These are phyloP conservation scores for Ceratobasidium sp. DNA, from an alignment of 1,284 basidiomycete genomes.

Conservation along the genomic window DNA sequence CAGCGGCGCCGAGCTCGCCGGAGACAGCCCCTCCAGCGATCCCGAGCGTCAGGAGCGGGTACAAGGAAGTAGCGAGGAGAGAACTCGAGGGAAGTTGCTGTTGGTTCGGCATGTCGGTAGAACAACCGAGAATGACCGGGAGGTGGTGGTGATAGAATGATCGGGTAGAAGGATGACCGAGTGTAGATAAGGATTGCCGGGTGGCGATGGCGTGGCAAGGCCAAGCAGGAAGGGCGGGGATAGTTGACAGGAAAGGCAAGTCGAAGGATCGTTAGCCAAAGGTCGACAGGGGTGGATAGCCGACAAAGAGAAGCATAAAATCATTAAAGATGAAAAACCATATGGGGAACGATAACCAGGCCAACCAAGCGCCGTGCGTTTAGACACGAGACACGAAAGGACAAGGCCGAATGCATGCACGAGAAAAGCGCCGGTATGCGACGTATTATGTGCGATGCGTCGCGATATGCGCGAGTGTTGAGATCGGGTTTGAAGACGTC, in stretches of 20 bases:
- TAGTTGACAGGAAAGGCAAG: no score
- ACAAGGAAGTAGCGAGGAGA: slow-evolving; percentile 39
- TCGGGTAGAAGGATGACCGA: no score
- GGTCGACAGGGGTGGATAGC: no score
- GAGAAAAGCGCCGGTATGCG: no score
- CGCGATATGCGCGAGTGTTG: no score
- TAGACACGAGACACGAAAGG: slow-evolving; percentile 25
- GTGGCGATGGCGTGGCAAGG: no score
- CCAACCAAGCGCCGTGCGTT: slow-evolving; percentile 22
- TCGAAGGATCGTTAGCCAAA: no score
- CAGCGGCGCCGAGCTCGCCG: slow-evolving; percentile 36
- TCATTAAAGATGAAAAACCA: not conserved
- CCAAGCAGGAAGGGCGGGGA: no score
- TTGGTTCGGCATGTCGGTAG: no score
- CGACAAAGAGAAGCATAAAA: not conserved
- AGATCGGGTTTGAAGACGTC: not conserved
- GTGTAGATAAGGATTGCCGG: no score
- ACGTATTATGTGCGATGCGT: no score
- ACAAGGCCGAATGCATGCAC: no score
- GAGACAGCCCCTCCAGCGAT: slow-evolving; percentile 41
- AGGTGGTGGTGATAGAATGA: not conserved
- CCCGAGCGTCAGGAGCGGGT: slow-evolving; percentile 39
- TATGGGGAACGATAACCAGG: slow-evolving; percentile 3
- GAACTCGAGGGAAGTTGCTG: slow-evolving; percentile 34
- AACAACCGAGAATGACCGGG: not conserved